These are phyloP conservation scores for Mycena vitilis DNA, from an alignment of 768 basidiomycete species.

Conservation along the genomic window DNA sequence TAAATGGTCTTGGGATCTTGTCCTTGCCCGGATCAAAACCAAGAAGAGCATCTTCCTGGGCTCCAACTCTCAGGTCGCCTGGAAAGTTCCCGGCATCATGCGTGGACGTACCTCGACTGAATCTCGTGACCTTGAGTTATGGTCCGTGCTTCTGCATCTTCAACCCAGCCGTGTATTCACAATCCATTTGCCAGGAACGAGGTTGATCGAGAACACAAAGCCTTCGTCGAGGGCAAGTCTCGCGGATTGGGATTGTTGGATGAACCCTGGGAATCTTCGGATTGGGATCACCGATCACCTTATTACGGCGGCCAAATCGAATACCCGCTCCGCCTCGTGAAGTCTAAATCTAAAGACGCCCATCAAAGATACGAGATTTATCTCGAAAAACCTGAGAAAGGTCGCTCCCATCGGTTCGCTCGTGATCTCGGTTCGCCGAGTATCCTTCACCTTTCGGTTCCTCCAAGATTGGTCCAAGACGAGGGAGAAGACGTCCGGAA, in stretches of 20 bases:
- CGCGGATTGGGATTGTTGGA: constrained; percentile 76
- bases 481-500: constrained; percentile 45
- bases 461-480: constrained; percentile 46
- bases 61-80: constrained; percentile 3
- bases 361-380: constrained; percentile 43
- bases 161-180: constrained; percentile 6
- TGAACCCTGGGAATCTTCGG: constrained; percentile 45
- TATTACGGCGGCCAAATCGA: constrained; percentile 83
- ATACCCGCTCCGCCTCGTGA: constrained; percentile 59
- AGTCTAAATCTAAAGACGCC: constrained; percentile 36
- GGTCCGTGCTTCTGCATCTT: constrained; percentile 44
- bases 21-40: background rate
- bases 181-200: constrained; percentile 50
- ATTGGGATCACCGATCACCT: constrained; percentile 58
- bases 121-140: constrained; percentile 42
- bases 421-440: constrained; percentile 61
- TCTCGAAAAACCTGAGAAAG: constrained; percentile 68
- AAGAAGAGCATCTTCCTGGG: background rate
- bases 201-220: constrained; percentile 75
- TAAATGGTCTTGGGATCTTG: constrained; percentile 25
- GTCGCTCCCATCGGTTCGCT: constrained; percentile 73
- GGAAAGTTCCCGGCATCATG: constrained; percentile 8
- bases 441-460: constrained; percentile 67
- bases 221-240: constrained; percentile 62
- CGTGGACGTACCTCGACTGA: background rate